Conservation (phyloP, 2,329 filamentous ascomycete genomes). For the Colletotrichum endophyticum region DNA sequence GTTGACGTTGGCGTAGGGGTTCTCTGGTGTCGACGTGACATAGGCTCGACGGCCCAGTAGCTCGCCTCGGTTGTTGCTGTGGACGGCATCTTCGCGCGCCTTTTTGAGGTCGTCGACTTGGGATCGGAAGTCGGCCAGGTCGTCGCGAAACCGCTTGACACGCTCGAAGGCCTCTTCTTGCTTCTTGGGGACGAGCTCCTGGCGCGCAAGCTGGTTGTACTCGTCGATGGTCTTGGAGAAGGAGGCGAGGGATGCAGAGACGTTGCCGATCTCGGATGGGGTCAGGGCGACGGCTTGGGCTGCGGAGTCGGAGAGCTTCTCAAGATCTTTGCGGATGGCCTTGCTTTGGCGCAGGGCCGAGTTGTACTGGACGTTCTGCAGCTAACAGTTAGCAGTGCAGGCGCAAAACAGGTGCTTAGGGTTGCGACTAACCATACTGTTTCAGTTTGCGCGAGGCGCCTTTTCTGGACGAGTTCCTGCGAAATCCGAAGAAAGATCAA, state of each 20-base stretch:
- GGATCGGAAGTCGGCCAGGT: constrained; percentile 79
- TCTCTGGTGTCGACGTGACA: constrained; percentile 81
- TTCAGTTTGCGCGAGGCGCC: background rate
- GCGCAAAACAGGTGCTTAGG: background rate
- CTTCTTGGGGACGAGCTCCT: constrained; percentile 89
- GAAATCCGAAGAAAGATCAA: background rate
- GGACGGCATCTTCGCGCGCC: constrained; percentile 75
- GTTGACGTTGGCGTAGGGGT: constrained; percentile 77
- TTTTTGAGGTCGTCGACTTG: constrained; percentile 81
- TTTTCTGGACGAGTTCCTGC: background rate
- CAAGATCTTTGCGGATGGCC: constrained; percentile 77
- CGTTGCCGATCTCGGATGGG: constrained; percentile 63
- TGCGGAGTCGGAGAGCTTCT: constrained; percentile 66
- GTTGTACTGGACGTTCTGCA: constrained; percentile 83
- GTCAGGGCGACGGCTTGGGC: constrained; percentile 68
- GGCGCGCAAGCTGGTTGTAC: constrained; percentile 83
- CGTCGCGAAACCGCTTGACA: constrained; percentile 81
- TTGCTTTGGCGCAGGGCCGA: constrained; percentile 85
- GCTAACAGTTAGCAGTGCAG: constrained; percentile 28
- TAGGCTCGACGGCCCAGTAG: constrained; percentile 86
- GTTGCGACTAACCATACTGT: background rate
- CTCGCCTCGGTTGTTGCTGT: constrained; percentile 73
- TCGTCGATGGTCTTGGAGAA: constrained; percentile 93
- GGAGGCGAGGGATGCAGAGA: constrained; percentile 77
- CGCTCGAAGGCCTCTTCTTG: constrained; percentile 89